Evolutionary conservation across 2,329 filamentous ascomycete species (phyloP).

Genomic region (Cercospora sp.): DNA sequence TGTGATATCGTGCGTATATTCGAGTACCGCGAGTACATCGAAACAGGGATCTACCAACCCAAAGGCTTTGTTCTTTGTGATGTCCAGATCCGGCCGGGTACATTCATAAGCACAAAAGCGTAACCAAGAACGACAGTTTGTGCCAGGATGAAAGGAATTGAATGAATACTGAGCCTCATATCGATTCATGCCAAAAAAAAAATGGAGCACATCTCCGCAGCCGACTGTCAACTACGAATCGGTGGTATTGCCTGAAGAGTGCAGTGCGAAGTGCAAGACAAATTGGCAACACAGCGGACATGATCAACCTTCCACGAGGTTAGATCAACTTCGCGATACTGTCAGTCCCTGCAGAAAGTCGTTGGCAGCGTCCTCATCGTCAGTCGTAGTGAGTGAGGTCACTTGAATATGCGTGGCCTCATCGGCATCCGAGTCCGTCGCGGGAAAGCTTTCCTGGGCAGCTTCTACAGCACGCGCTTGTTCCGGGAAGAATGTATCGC

Average conservation of each 20-base stretch:
- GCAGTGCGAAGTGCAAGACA: neutral
- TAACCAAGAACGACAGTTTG: neutral
- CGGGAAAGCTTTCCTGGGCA: neutral
- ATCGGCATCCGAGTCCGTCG: neutral
- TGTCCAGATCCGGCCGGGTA: neutral
- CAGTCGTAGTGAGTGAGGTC: neutral
- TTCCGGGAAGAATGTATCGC: slow-evolving; percentile 7
- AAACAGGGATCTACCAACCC: neutral
- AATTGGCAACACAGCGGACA: neutral
- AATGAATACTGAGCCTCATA: neutral
- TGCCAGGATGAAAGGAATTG: neutral
- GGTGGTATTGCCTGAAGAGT: neutral
- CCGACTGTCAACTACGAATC: neutral
- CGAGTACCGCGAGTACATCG: neutral
- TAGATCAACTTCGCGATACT: neutral
- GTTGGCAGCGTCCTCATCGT: neutral
- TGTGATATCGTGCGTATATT: neutral
- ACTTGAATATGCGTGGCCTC: neutral
- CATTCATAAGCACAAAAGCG: neutral
- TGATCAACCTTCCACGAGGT: neutral
- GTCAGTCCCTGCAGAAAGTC: slow-evolving; percentile 5
- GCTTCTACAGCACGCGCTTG: slow-evolving; percentile 4
- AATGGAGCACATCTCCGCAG: neutral
- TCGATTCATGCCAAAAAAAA: neutral
- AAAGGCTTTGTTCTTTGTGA: neutral